phyloP scores from a whole-genome alignment of 225 moss, liverwort and hornwort species.

The Pseudisothecium myosuroides region DNA sequence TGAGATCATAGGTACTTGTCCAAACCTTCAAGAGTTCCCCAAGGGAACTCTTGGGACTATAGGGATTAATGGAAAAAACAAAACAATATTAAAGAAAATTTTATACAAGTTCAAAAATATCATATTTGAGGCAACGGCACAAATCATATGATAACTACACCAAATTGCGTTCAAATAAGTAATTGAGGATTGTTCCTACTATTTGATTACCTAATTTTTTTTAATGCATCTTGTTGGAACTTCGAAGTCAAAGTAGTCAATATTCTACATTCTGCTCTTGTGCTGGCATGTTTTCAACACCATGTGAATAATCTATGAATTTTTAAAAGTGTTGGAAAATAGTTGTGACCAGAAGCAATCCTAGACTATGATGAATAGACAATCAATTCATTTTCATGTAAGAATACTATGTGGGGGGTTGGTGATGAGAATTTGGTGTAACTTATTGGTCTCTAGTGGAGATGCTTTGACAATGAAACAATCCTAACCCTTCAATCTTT shows the following conservation, averaged over 20 bases:
- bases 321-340: neutral
- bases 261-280: neutral
- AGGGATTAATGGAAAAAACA: neutral
- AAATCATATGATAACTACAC: neutral
- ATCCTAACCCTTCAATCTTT: neutral
- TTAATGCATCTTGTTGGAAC: neutral
- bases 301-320: neutral
- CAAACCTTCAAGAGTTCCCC: no score
- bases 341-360: fast-evolving
- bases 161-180: fast-evolving
- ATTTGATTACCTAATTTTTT: neutral
- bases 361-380: neutral
- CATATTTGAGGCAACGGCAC: neutral
- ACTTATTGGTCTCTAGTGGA: no score
- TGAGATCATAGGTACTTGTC: no score
- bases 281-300: neutral
- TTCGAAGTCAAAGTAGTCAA: neutral
- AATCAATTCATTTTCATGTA: neutral
- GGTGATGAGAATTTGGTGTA: no score
- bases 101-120: neutral
- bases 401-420: neutral
- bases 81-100: neutral
- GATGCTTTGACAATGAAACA: neutral
- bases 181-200: neutral
- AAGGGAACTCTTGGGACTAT: no score